phyloP scores from a whole-genome alignment of 192 early-diverging fungal genomes.

The Lunasporangiospora selenospora region DNA sequence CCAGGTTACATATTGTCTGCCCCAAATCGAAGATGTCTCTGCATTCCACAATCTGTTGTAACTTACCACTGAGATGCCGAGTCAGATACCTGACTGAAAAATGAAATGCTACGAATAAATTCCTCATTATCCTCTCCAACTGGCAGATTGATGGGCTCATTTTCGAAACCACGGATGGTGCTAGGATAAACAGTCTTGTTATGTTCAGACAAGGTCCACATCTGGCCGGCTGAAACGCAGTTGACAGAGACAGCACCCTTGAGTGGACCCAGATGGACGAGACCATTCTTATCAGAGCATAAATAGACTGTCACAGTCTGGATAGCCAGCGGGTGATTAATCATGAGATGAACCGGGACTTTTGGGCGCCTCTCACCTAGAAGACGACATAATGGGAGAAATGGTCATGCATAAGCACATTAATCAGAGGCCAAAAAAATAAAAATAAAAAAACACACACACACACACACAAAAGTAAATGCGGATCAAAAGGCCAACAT shows the following conservation, averaged over 20 bases:
- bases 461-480: too few species aligned
- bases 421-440: too few species aligned
- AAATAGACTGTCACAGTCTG: slow-evolving; percentile 9
- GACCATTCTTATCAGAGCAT: slow-evolving; percentile 46
- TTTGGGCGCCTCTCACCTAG: slow-evolving; percentile 44
- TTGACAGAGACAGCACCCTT: slow-evolving; percentile 1
- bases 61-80: neutral
- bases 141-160: slow-evolving; percentile 20
- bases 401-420: too few species aligned
- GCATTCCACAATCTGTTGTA: slow-evolving; percentile 8
- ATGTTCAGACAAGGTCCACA: slow-evolving; percentile 1
- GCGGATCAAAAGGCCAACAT: too few species aligned
- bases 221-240: neutral
- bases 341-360: slow-evolving; percentile 13
- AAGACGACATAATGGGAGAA: too few species aligned
- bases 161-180: slow-evolving; percentile 12
- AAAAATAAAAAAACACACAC: too few species aligned
- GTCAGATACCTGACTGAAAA: slow-evolving; percentile 4
- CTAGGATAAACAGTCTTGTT: slow-evolving; percentile 1
- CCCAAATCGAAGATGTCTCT: neutral
- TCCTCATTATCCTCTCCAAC: neutral
- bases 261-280: slow-evolving; percentile 42
- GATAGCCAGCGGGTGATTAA: slow-evolving; percentile 27
- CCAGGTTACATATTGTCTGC: neutral
- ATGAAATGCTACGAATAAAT: slow-evolving; percentile 16